Conservation (phyloP, 805 yeast species). For the Candida broadrunensis region DNA sequence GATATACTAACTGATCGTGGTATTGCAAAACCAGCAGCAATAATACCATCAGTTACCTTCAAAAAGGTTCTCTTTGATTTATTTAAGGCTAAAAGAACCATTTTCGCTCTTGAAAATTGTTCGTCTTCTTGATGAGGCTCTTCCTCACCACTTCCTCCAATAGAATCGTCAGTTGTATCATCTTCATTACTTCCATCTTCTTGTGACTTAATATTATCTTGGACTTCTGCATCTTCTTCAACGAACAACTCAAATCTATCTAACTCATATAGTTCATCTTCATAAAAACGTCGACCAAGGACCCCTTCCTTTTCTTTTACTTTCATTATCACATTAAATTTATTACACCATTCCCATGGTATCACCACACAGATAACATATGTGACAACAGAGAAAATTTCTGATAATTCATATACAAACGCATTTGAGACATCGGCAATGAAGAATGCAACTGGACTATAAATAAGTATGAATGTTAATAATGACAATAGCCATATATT, state of each 20-base stretch:
- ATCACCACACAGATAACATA: conserved; percentile 68
- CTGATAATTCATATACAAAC: conserved; percentile 74
- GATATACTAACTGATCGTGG: conserved; percentile 48
- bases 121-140: conserved; percentile 5
- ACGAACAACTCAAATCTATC: conserved; percentile 39
- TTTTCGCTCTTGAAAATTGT: not conserved
- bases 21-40: conserved; percentile 57
- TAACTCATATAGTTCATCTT: conserved; percentile 53
- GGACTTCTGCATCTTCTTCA: conserved; percentile 23
- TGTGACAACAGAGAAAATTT: conserved; percentile 69
- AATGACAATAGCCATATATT: conserved; percentile 54
- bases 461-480: conserved; percentile 52
- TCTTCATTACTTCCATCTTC: conserved; percentile 1
- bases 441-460: conserved; percentile 66
- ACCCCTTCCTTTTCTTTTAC: conserved; percentile 66
- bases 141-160: conserved; percentile 18
- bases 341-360: conserved; percentile 85
- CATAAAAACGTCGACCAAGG: conserved; percentile 71
- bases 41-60: conserved; percentile 49
- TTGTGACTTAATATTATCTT: not conserved
- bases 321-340: conserved; percentile 55
- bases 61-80: conserved; percentile 37
- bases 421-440: conserved; percentile 72
- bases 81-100: conserved; percentile 7
- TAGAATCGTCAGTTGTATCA: not conserved